Base-by-base conservation (phyloP, 2,329 filamentous ascomycete genomes). In the Aschersonia sp. region DNA sequence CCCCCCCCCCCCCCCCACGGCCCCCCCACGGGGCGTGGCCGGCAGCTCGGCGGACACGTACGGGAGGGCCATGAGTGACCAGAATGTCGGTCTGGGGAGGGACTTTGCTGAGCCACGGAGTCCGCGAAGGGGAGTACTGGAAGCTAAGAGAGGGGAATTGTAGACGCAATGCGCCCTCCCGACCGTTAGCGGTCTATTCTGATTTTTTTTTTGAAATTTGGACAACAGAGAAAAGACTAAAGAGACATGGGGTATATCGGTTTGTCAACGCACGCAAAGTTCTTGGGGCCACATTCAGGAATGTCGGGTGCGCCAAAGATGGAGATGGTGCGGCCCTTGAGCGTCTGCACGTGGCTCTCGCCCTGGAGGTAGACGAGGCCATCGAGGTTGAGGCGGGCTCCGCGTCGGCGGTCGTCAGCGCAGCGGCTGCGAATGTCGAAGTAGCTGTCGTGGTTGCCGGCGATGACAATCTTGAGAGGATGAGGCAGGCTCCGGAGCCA, bases 361-460 rank as follows among this genome's bases (percentile, higher is more conserved):
- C 84, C 81, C 63, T 94, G 77, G 4, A 95, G 76, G 62, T 95
- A 95, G 55, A 79, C 71, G 44, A 95, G 67, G 42, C 71, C 71
- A 47, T 75, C 80, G 68, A 86, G 80, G 55, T 87, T 70, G 12
- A 89, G 70, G 32, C 61, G 63, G 51, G 67, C 66, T n/a, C 62
- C 62, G 1, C 66, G 64, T n/a, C 68, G 59, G 22, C 71, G 69
- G 58, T 87, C 79, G 43, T 74, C 69, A 8, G 71, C 65, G 12
- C 62, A 63, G 4, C 84, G 73, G 11, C 78, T 79, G 35, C 71
- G 69, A 30, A 76, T 69, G 62, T 94, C 90, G 51, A 94, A 84
- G 69, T 79, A 94, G 56, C 79, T 82, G 59, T 95, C 90, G 62
- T 95, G 90, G 60, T 95, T 95, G 1, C 90, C 90, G 32, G 80